Evolutionary conservation across 2,329 filamentous ascomycete genomes (phyloP), one percentile per base, ranked within the genome.

Genomic region (Pseudocercospora fijiensis): DNA sequence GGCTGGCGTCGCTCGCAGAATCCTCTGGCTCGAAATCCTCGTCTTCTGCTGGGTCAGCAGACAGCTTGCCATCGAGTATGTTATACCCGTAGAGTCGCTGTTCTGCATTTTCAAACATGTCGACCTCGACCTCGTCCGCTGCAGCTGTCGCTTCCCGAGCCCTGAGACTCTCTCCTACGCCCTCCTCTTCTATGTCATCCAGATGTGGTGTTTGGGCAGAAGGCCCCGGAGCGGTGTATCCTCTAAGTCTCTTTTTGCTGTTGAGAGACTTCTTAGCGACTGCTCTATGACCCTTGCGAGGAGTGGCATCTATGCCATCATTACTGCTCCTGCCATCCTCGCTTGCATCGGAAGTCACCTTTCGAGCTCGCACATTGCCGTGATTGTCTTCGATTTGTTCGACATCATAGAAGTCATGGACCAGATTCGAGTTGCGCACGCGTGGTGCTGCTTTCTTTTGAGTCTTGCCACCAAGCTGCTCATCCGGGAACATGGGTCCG

Each of bases 401-500:
- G 13, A 71, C 53, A 9, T 73, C 72, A 45, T 65, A 69, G 60
- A 71, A 71, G 3, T 68, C 60, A 11, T 45, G 28, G 4, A 71
- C 61, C 10, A 71, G 55, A 20, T 67, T 65, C 8, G 64, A 45
- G 18, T 70, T 72, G 43, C 72, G 66, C 9, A 70, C 70, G 18
- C 66, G 66, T 1, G 71, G 68, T 6, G 66, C 66, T 13, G 67
- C 67, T 26, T 70, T 67, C 57, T 63, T 67, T 24, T 28, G 55
- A 11, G 55, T 58, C 47, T 63, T 62, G 30, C 68, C 70, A 7
- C 70, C 71, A 3, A 75, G 67, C 47, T 71, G 64, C 7, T 74
- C 69, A 11, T 69, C 53, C 0, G 69, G 69, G 52, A 75, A 76
- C 43, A 64, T 59, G 11, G 71, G 70, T 1, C 89, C 89, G 70